Evolutionary conservation across 164 flowering plant genomes (phyloP), one percentile per base, ranked within the genome.

Genomic region (Stephania japonica): DNA sequence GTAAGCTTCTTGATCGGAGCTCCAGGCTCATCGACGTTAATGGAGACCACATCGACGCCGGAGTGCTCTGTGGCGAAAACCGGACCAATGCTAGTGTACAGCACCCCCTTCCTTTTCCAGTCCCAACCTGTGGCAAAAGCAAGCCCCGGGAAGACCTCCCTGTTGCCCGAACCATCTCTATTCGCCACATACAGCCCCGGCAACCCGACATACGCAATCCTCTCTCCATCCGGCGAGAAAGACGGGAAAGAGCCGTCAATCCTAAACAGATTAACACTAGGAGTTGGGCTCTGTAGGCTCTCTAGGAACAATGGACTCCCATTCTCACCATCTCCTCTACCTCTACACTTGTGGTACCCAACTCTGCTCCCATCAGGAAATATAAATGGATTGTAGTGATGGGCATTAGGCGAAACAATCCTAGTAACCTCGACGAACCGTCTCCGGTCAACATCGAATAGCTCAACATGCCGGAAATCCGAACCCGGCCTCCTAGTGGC

Each of bases 101-200:
- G 79, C 5, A 89, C 83, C 32, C 94, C 97, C 66, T 82, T 80
- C 0, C 91, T 81, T 59, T 86, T 88, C 77, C 83, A 86, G 78
- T 94, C 88, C 97, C 98, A 94, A 0, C 87, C 84, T 1, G 97
- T 90, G 4, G 96, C 70, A 81, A 94, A 94, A 1, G 96, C 87
- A 1, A 26, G 72, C 14, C 77, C 82, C 7, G 78, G 4, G 53
- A 74, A 78, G 1, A 94, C 76, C 75, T 76, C 50, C 0, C 94
- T 83, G 65, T 71, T 78, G 67, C 82, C 84, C 23, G 93, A 86
- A 42, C 98, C 98, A 73, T 94, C 97, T 23, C 73, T 69, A 80
- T 89, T 87, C 75, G 83, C 87, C 11, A 94, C 92, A 63, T 85
- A 89, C 14, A 89, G 75, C 25, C 96, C 97, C 38, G 97, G 94